phyloP scores from a whole-genome alignment of 768 basidiomycete species.

The Tricholoma sp. region DNA sequence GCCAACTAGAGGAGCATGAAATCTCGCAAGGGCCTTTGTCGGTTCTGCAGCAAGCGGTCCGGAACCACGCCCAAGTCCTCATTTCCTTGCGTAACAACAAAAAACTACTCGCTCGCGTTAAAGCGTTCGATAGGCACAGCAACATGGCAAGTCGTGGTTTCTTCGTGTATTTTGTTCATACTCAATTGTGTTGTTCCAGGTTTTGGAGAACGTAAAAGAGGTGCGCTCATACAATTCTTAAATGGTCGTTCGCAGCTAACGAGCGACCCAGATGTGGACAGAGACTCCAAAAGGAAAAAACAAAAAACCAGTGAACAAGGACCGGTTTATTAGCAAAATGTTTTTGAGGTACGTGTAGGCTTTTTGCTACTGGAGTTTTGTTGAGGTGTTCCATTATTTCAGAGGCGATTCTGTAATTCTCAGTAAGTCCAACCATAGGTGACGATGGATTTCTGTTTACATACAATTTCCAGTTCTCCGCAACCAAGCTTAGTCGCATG shows the following conservation, averaged over 20 bases:
- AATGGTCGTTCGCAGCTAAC: slow-evolving; percentile 3
- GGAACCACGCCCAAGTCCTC: slow-evolving; percentile 96
- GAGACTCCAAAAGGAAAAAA: slow-evolving; percentile 97
- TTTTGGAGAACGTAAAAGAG: slow-evolving; percentile 98
- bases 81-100: slow-evolving; percentile 98
- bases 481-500: slow-evolving; percentile 50
- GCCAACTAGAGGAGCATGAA: slow-evolving; percentile 96
- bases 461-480: slow-evolving; percentile 58
- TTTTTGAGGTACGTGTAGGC: slow-evolving; percentile 68
- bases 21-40: slow-evolving; percentile 97
- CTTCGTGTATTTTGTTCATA: neutral
- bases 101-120: slow-evolving; percentile 91
- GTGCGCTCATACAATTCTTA: slow-evolving; percentile 32
- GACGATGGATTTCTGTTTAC: slow-evolving; percentile 14
- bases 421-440: slow-evolving; percentile 50
- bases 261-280: slow-evolving; percentile 86
- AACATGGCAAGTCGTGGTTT: slow-evolving; percentile 74
- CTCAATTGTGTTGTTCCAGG: slow-evolving; percentile 39
- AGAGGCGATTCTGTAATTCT: slow-evolving; percentile 98
- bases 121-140: slow-evolving; percentile 97
- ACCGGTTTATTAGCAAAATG: slow-evolving; percentile 99
- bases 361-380: neutral
- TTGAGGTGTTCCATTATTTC: slow-evolving; percentile 8
- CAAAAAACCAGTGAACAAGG: slow-evolving; percentile 98
- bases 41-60: slow-evolving; percentile 93